Conservation (phyloP, 1,284 basidiomycete species). For the Cutaneotrichosporon cyanovorans region DNA sequence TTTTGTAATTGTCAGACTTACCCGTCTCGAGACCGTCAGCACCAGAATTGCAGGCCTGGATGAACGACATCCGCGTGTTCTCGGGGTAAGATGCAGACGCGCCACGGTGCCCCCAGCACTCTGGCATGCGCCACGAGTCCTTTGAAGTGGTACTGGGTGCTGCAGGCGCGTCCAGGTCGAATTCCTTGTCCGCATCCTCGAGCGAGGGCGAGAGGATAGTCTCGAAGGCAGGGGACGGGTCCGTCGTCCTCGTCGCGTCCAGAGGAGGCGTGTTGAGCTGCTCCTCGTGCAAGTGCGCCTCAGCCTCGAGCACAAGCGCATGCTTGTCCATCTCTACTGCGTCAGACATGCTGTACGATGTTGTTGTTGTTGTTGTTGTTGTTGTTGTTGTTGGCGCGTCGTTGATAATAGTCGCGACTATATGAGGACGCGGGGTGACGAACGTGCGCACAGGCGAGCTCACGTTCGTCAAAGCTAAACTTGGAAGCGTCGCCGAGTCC, state of each 20-base stretch:
- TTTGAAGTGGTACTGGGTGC: conserved; percentile 6
- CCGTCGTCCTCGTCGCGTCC: conserved; percentile 17
- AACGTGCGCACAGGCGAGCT: no score
- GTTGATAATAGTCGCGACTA: no score
- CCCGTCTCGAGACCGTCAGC: conserved; percentile 86
- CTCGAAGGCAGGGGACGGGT: conserved; percentile 24
- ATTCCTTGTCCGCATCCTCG: conserved; percentile 14
- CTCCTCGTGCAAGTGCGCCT: no score
- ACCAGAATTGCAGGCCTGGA: conserved; percentile 84
- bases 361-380: no score
- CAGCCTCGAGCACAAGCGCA: no score
- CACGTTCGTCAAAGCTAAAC: no score
- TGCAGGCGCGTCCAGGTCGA: conserved; percentile 13
- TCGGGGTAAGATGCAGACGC: conserved; percentile 81
- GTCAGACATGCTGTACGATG: no score
- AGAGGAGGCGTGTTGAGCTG: conserved; percentile 20
- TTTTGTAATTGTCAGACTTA: conserved; percentile 27
- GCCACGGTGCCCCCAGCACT: conserved; percentile 92
- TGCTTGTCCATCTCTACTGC: no score
- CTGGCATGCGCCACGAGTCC: conserved; percentile 43
- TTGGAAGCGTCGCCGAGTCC: no score
- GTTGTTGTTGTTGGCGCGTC: no score
- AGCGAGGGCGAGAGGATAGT: conserved; percentile 27
- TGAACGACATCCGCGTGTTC: conserved; percentile 86
- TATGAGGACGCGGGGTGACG: no score